A percentile compares a stretch with the other conserved stretches of the same genome.
Conservation (phyloP, 495 filamentous ascomycete species). For the Pseudomonodictys pantanalensis region DNA sequence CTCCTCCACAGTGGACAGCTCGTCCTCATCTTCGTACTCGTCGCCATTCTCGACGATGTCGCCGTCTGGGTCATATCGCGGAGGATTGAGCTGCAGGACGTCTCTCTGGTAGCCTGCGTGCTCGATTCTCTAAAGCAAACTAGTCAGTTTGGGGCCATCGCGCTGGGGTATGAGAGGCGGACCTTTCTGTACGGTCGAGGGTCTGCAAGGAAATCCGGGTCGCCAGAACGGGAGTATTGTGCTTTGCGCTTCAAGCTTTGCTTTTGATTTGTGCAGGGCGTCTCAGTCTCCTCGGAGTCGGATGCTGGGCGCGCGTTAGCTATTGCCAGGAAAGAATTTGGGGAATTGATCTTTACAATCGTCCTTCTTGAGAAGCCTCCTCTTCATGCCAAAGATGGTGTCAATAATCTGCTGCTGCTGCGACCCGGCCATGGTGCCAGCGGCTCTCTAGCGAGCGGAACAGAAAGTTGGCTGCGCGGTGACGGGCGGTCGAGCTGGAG, state of each 20-base stretch:
- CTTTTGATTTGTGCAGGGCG: slow-evolving; percentile 75
- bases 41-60: slow-evolving; percentile 72
- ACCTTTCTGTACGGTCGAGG: slow-evolving; percentile 86
- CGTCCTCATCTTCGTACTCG: slow-evolving; percentile 74
- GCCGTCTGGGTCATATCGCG: slow-evolving; percentile 78
- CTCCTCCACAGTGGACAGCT: slow-evolving; percentile 67
- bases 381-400: slow-evolving; percentile 74
- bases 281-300: slow-evolving; percentile 79
- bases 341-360: slow-evolving; percentile 34
- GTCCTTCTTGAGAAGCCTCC: slow-evolving; percentile 49
- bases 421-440: slow-evolving; percentile 59
- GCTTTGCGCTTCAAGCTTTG: slow-evolving; percentile 87
- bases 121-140: slow-evolving; percentile 63
- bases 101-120: slow-evolving; percentile 81
- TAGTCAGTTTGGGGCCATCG: slow-evolving; percentile 10
- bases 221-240: slow-evolving; percentile 73
- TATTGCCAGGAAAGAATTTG: slow-evolving; percentile 13
- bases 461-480: slow-evolving; percentile 7
- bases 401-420: slow-evolving; percentile 68
- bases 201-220: slow-evolving; percentile 64
- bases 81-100: slow-evolving; percentile 74
- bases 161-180: slow-evolving; percentile 25
- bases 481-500: slow-evolving; percentile 1
- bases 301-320: slow-evolving; percentile 58
- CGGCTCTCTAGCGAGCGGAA: not conserved